These are phyloP conservation scores for Penicillium herquei DNA, from an alignment of 495 filamentous ascomycete genomes.

Conservation along the genomic window DNA sequence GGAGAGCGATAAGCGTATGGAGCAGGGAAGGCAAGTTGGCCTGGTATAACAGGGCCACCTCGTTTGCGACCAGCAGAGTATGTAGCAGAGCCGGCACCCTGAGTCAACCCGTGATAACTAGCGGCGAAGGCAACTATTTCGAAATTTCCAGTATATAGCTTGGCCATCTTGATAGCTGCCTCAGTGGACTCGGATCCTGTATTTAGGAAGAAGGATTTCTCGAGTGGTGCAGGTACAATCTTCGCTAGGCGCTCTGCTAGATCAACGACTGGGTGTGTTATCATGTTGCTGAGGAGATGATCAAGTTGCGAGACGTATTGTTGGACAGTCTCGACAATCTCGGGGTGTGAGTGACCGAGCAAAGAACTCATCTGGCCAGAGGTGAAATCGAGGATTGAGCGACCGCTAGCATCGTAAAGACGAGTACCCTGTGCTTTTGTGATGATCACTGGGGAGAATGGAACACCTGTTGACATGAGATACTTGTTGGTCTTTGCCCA, in stretches of 20 bases:
- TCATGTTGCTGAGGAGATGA: constrained; percentile 55
- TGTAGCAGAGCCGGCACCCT: constrained; percentile 39
- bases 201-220: constrained; percentile 54
- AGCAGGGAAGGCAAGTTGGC: constrained; percentile 46
- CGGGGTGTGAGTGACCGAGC: constrained; percentile 56
- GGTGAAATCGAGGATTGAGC: constrained; percentile 51
- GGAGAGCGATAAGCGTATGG: constrained; percentile 54
- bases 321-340: constrained; percentile 49
- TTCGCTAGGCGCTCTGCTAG: constrained; percentile 44
- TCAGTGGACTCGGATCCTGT: constrained; percentile 56
- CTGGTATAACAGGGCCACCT: constrained; percentile 35
- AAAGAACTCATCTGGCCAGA: constrained; percentile 57
- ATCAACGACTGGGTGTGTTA: constrained; percentile 49
- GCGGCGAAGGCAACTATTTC: constrained; percentile 54
- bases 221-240: constrained; percentile 43
- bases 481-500: constrained; percentile 22
- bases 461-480: constrained; percentile 28
- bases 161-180: constrained; percentile 56
- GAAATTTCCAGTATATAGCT: constrained; percentile 54
- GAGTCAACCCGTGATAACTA: constrained; percentile 54
- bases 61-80: constrained; percentile 48
- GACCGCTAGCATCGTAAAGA: constrained; percentile 26
- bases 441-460: constrained; percentile 28
- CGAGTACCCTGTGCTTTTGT: constrained; percentile 29
- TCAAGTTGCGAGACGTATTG: constrained; percentile 45